These are phyloP conservation scores for Kernera saxatilis DNA, from an alignment of 345 rosid species.

Conservation along the genomic window DNA sequence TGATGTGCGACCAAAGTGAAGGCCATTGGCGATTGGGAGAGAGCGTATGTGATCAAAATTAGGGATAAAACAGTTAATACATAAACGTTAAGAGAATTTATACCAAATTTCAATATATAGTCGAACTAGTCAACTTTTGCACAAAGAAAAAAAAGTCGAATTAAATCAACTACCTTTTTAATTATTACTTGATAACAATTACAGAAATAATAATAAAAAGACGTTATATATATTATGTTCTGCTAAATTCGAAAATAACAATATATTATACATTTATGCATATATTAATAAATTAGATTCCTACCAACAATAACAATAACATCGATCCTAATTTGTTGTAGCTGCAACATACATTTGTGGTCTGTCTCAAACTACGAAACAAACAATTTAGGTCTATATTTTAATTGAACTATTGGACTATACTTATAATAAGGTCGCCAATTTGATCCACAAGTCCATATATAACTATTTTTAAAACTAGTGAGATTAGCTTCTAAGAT, in stretches of 20 bases:
- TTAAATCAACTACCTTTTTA: not conserved
- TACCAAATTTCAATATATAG: not conserved
- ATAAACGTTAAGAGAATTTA: too few species aligned
- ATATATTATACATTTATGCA: not conserved
- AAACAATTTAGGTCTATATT: constrained; percentile 8
- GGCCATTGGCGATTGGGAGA: too few species aligned
- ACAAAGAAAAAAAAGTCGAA: too few species aligned
- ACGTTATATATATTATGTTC: not conserved
- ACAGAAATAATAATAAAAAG: not conserved
- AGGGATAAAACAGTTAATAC: too few species aligned
- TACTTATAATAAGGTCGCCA: constrained; percentile 15
- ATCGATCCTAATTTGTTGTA: constrained; percentile 15
- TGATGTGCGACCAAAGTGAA: not conserved
- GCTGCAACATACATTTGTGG: constrained; percentile 15
- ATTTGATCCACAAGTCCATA: constrained; percentile 14
- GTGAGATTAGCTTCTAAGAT: constrained; percentile 27
- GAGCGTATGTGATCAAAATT: too few species aligned
- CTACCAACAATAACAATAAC: constrained; percentile 21
- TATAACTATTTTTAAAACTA: not conserved
- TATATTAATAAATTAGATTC: not conserved
- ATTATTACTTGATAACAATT: not conserved
- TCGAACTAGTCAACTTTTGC: too few species aligned
- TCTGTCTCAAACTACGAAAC: constrained; percentile 30
- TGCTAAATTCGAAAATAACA: not conserved
- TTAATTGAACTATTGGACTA: constrained; percentile 4